Evolutionary conservation across 352 stramenopile genomes (phyloP), one percentile per base, ranked within the genome.

Genomic region (Pythium dissimile): DNA sequence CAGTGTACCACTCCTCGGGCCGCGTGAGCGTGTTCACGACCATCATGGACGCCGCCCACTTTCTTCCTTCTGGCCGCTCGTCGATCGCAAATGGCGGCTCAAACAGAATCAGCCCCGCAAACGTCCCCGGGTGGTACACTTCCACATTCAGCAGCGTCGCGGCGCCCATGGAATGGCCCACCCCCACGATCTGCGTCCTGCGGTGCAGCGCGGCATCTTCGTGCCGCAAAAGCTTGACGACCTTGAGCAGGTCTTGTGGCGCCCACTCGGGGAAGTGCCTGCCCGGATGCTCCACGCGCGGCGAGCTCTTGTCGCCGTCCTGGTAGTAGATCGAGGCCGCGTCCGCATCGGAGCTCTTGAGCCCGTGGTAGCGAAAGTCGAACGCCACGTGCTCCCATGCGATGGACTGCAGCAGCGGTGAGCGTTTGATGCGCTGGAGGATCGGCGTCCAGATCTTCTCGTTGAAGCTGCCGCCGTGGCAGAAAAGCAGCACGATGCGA

Each of bases 381-480:
- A 76, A 69, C 0, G 62, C 38, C 13, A 66, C 61, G 27, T 62
- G 54, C 8, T 73, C 56, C 2, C 48, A 63, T 4, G 59, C 21
- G 1, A 66, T 38, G 15, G 30, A 28, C 21, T 71, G 49, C n/a
- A 81, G 20, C 11, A 77, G 15, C 3, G 61, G 41, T 2, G 72
- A 64, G 0, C 8, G 32, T 44, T 66, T 13, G 24, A 81, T 3
- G 9, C 70, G 69, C 10, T 58, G 54, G 31, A 77, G 49, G 42
- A 78, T 73, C 2, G 72, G 72, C 16, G 65, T 58, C 72, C 72
- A 81, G 47, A 54, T 50, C n/a, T 76, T 38, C 32, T 72, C 68
- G 54, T 72, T 76, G 64, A 75, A 76, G 24, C 72, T 66, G 4
- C 63, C 66, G 43, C 63, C 69, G 59, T 81, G 72, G 30, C 57